phyloP scores from a whole-genome alignment of 805 yeast species.

The Yarrowia sp. region DNA sequence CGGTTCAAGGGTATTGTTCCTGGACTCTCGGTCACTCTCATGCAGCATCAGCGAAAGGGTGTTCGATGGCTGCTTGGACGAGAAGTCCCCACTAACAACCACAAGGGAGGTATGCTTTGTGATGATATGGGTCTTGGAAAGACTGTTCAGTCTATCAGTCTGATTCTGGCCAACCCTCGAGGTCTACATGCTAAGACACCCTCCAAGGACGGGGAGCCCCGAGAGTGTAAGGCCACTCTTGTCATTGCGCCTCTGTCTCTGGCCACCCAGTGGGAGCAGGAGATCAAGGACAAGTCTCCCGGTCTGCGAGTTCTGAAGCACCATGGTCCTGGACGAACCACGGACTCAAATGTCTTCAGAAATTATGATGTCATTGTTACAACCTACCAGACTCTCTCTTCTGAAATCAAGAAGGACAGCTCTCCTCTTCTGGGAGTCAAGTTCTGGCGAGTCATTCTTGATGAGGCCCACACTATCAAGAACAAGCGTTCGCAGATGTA shows the following conservation, averaged over 20 bases:
- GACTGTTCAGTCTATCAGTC: conserved; percentile 71
- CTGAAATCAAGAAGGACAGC: conserved; percentile 1
- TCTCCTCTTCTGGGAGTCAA: conserved; percentile 26
- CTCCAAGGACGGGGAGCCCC: background rate
- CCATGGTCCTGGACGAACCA: conserved; percentile 32
- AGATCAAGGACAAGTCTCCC: conserved; percentile 33
- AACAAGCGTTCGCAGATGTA: conserved; percentile 48
- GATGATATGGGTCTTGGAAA: conserved; percentile 93
- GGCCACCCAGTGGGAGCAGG: conserved; percentile 44
- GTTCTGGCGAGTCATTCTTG: conserved; percentile 49
- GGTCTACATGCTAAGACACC: background rate
- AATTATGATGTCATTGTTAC: conserved; percentile 35
- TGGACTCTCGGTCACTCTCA: conserved; percentile 42
- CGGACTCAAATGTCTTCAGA: conserved; percentile 40
- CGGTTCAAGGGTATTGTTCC: conserved; percentile 17
- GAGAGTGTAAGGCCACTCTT: conserved; percentile 35
- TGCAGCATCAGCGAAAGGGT: conserved; percentile 50
- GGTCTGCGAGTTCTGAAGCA: conserved; percentile 23
- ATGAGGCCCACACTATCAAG: conserved; percentile 65
- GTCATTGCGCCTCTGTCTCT: conserved; percentile 46
- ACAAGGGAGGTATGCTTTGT: conserved; percentile 60
- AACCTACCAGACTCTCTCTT: conserved; percentile 10
- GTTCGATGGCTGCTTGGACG: conserved; percentile 43
- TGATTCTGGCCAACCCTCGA: conserved; percentile 46
- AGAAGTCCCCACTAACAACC: conserved; percentile 35